A percentile compares a stretch with the other conserved stretches of the same genome.
phyloP scores from a whole-genome alignment of 2,329 filamentous ascomycete genomes.

The Arthrobotrys conoides region DNA sequence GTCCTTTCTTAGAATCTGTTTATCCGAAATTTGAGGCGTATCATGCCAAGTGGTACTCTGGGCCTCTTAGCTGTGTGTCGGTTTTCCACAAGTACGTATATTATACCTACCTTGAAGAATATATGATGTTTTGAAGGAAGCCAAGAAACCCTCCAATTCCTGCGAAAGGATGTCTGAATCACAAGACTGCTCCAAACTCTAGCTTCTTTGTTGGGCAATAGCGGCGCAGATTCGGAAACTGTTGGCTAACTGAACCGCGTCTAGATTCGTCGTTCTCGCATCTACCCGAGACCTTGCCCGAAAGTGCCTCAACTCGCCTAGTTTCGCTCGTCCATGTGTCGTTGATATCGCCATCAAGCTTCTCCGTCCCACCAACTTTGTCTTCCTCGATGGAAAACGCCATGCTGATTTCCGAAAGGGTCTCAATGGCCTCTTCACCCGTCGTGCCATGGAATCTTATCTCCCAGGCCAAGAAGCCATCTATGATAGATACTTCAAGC shows the following conservation, averaged over 20 bases:
- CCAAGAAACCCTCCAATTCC: constrained; percentile 15
- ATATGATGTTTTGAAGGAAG: not conserved
- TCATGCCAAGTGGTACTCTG: constrained; percentile 91
- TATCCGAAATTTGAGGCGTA: constrained; percentile 94
- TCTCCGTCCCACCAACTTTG: constrained; percentile 92
- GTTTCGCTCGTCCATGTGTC: constrained; percentile 94
- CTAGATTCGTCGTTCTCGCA: constrained; percentile 94
- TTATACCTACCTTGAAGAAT: not conserved
- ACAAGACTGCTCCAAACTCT: not conserved
- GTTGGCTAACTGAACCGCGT: constrained; percentile 35
- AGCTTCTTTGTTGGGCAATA: not conserved
- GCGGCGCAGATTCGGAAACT: constrained; percentile 11
- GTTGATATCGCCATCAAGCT: constrained; percentile 96
- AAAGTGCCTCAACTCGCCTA: constrained; percentile 95
- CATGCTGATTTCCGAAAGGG: constrained; percentile 99
- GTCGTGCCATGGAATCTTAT: constrained; percentile 87
- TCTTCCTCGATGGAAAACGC: constrained; percentile 93
- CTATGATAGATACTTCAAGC: constrained; percentile 87
- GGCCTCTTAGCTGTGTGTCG: constrained; percentile 93
- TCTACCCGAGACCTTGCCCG: constrained; percentile 94
- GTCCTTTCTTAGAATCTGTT: constrained; percentile 93
- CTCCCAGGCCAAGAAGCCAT: constrained; percentile 93
- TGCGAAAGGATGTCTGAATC: constrained; percentile 7
- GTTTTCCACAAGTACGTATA: constrained; percentile 92
- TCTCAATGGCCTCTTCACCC: constrained; percentile 93